Base-by-base conservation (phyloP, 2,329 filamentous ascomycete genomes). In the Drechslerella stenobrocha region DNA sequence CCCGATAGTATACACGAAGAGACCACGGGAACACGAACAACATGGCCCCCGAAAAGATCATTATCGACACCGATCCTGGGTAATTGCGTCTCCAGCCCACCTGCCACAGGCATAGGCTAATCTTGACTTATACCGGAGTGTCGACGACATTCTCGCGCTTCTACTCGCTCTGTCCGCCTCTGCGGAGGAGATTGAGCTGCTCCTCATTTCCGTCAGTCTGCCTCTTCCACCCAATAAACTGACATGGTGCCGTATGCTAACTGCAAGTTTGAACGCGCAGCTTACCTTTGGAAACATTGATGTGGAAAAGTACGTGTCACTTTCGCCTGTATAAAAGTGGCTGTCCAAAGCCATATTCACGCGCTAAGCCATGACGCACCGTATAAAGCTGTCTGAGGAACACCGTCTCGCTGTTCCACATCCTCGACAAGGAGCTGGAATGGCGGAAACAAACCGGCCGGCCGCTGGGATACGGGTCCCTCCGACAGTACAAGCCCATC, bases 271-370 rank as follows among this genome's bases (percentile, higher is more conserved):
- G n/a, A 18, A 50, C 34, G 26, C 8, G 20, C 26, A 67, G 63
- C 58, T 96, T 66, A 96, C 91, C 0, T 96, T 93, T 76, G 93
- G 93, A 59, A 98, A 98, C 75, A 89, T 97, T 20, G 85, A 91
- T 72, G 84, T 96, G 13, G 82, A 90, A 70, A 91, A 85, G 88
- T 90, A 76, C 66, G 78, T 71, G 20, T 2, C n/a, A n/a, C n/a
- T n/a, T n/a, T 96, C 66, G 96, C 91, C 0, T 96, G 93, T 76
- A 93, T 93, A 59, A 98, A 98, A 75, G 89, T 97, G 20, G 85
- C 90, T 72, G 84, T 96, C 13, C 81, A 90, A 70, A 91, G 85
- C 88, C 90, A 76, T 66, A 78, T 71, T 18, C 2, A 13, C 11
- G 26, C 26, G 30, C 22, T 40, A 35, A 28, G 24, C 13, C 23